Conservation (phyloP, 306 rosid species). For the Gastrolobium bilobum region DNA sequence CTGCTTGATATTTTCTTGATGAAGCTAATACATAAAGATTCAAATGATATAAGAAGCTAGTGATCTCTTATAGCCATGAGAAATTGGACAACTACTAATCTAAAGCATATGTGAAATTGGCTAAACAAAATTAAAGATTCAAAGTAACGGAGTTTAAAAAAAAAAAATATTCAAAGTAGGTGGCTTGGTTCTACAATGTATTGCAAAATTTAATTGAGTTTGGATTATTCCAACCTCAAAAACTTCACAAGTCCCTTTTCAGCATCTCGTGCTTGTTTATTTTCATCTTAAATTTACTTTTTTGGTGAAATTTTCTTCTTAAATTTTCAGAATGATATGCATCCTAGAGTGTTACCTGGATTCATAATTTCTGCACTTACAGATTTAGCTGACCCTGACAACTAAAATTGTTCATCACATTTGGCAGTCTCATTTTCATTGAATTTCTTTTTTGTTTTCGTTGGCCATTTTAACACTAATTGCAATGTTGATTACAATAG, state of each 20-base stretch:
- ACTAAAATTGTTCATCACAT: neutral
- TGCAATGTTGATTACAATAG: neutral
- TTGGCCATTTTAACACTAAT: conserved; percentile 6
- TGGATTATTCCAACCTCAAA: no score
- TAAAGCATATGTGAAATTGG: no score
- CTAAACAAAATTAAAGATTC: no score
- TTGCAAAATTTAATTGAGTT: no score
- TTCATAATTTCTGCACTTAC: neutral
- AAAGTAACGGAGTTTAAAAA: no score
- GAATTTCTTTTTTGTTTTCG: neutral
- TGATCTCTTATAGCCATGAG: neutral
- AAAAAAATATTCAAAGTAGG: no score
- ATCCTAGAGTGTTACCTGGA: neutral
- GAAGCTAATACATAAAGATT: conserved; percentile 14
- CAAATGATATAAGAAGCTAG: neutral
- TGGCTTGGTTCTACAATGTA: no score
- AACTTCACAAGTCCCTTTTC: neutral
- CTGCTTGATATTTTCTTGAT: neutral
- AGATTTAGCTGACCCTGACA: neutral
- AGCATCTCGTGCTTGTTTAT: neutral
- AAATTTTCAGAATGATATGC: neutral
- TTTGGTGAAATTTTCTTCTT: neutral
- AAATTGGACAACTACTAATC: neutral
- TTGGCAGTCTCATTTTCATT: neutral
- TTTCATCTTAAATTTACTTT: neutral